These are phyloP conservation scores for Cladosporium colombiae DNA, from an alignment of 2,329 filamentous ascomycete species.

Conservation along the genomic window DNA sequence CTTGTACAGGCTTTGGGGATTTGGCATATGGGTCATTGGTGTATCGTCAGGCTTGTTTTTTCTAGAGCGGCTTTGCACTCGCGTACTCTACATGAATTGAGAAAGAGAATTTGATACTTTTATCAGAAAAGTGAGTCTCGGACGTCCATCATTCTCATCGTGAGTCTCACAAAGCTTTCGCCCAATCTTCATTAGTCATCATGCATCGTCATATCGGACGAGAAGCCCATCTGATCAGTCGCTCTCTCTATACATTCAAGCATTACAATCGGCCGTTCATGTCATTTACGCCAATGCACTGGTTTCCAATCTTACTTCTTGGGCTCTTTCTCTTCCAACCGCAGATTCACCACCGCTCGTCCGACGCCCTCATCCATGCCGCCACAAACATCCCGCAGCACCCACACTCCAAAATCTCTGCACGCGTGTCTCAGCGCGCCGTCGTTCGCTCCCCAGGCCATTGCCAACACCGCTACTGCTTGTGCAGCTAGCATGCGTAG, in stretches of 20 bases:
- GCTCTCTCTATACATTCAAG: neutral
- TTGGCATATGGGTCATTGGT: neutral
- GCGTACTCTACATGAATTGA: neutral
- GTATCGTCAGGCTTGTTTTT: neutral
- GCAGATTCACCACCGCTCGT: slow-evolving; percentile 40
- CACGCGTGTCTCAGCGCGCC: slow-evolving; percentile 63
- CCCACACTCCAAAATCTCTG: slow-evolving; percentile 60
- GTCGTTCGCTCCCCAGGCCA: slow-evolving; percentile 62
- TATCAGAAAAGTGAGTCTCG: neutral
- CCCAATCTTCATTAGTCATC: neutral
- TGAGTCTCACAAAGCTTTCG: neutral
- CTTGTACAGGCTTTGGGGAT: slow-evolving; percentile 1
- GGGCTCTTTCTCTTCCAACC: neutral
- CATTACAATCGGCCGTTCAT: neutral
- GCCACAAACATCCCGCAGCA: slow-evolving; percentile 63
- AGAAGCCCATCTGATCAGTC: neutral
- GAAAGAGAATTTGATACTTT: neutral
- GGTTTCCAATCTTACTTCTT: neutral
- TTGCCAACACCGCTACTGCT: slow-evolving; percentile 54
- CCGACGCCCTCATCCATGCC: slow-evolving; percentile 66
- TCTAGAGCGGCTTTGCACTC: neutral
- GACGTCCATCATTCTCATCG: neutral
- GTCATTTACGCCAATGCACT: neutral
- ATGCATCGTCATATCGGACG: neutral
- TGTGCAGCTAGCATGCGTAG: slow-evolving; percentile 56